Evolutionary conservation across 768 basidiomycete genomes (phyloP).

Genomic region (Tephrocybe rancida): DNA sequence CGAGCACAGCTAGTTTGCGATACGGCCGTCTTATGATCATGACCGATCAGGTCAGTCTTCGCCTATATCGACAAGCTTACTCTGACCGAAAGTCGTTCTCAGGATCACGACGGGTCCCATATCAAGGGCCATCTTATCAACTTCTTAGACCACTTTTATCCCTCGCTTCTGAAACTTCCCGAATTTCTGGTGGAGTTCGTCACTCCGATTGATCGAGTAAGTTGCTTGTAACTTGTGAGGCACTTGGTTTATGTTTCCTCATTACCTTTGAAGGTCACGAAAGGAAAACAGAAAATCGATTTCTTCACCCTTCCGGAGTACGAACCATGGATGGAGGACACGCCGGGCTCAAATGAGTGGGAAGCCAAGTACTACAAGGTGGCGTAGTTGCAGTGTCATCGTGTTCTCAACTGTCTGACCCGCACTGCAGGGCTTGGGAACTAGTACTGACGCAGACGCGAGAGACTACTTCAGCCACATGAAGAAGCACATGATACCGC

Average conservation of each 20-base stretch:
- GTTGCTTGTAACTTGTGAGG: conserved; percentile 24
- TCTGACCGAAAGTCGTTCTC: conserved; percentile 3
- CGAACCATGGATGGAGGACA: conserved; percentile 85
- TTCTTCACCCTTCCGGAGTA: conserved; percentile 99
- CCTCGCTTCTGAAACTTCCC: conserved; percentile 87
- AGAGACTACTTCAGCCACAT: conserved; percentile 93
- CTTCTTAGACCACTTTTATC: conserved; percentile 96
- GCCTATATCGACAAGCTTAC: neutral
- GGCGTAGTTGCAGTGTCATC: conserved; percentile 18
- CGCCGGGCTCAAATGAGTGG: conserved; percentile 81
- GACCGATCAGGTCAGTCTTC: conserved; percentile 88
- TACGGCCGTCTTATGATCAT: conserved; percentile 99
- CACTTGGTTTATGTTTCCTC: neutral
- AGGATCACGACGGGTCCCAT: conserved; percentile 99
- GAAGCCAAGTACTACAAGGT: conserved; percentile 97
- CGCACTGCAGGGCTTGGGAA: conserved; percentile 83
- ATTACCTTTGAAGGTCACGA: conserved; percentile 55
- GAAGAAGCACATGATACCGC: conserved; percentile 93
- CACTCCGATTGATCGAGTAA: conserved; percentile 94
- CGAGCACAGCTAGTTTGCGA: conserved; percentile 63
- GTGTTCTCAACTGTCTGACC: neutral
- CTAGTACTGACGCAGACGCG: conserved; percentile 87
- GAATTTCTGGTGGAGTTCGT: conserved; percentile 98
- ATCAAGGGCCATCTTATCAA: conserved; percentile 99
- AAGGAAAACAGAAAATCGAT: conserved; percentile 75